Percentiles rank a stretch among this genome's conserved stretches.
These are phyloP conservation scores for Hordeum pubiflorum DNA, from an alignment of 202 grass and related monocot genomes.

Conservation along the genomic window DNA sequence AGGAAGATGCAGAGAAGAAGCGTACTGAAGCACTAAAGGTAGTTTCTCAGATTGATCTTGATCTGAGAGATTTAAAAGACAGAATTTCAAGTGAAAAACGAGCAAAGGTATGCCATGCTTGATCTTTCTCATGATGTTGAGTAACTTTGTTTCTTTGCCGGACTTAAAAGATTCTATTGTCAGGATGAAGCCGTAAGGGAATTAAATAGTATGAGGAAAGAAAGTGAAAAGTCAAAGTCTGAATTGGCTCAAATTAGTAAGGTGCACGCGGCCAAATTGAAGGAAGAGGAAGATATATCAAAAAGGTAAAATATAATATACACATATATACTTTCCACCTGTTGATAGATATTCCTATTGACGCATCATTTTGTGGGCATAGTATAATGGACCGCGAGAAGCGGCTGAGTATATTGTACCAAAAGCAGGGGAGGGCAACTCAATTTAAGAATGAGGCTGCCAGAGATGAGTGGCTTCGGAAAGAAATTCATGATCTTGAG, in stretches of 20 bases:
- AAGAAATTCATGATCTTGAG: slow-evolving; percentile 92
- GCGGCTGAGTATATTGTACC: slow-evolving; percentile 92
- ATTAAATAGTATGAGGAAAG: slow-evolving; percentile 63
- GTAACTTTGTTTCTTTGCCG: slow-evolving; percentile 1
- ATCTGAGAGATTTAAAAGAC: slow-evolving; percentile 90
- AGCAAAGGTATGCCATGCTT: slow-evolving; percentile 65
- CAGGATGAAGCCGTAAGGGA: slow-evolving; percentile 86
- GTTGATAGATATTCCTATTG: background rate
- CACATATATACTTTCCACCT: background rate
- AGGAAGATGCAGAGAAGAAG: slow-evolving; percentile 75
- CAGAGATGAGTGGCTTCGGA: slow-evolving; percentile 90
- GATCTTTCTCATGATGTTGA: slow-evolving; percentile 15
- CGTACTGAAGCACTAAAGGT: slow-evolving; percentile 72
- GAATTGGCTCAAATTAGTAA: slow-evolving; percentile 75
- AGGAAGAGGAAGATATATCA: slow-evolving; percentile 85
- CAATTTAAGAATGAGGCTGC: slow-evolving; percentile 86
- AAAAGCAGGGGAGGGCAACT: slow-evolving; percentile 96
- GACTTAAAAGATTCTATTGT: slow-evolving; percentile 26
- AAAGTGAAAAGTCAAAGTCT: slow-evolving; percentile 85
- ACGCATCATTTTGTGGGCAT: slow-evolving; percentile 26
- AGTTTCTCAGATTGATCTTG: slow-evolving; percentile 86
- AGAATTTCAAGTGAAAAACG: slow-evolving; percentile 65
- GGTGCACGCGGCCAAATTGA: slow-evolving; percentile 67
- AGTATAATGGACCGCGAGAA: slow-evolving; percentile 99
- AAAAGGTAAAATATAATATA: slow-evolving; percentile 54